These are phyloP conservation scores for Metschnikowia picachoensis DNA, from an alignment of 805 yeast genomes.

Conservation along the genomic window DNA sequence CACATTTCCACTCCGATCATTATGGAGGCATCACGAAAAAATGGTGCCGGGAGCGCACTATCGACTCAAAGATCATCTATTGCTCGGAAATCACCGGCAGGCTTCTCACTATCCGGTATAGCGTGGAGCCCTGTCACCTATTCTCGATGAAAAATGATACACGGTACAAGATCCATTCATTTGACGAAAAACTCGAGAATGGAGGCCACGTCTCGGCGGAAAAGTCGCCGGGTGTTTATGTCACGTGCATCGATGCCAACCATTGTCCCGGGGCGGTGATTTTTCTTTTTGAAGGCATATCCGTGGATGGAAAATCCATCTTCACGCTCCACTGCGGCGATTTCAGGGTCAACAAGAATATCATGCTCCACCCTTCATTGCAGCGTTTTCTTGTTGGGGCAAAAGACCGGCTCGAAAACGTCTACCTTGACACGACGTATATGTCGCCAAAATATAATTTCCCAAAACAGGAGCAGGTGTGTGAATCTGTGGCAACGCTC, in stretches of 20 bases:
- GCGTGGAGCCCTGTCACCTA: constrained; percentile 49
- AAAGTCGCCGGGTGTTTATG: constrained; percentile 39
- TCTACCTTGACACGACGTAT: constrained; percentile 91
- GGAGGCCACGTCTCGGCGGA: constrained; percentile 16
- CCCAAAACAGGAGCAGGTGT: constrained; percentile 71
- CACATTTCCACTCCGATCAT: constrained; percentile 94
- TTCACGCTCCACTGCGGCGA: constrained; percentile 85
- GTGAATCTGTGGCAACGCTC: constrained; percentile 55
- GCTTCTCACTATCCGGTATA: constrained; percentile 51
- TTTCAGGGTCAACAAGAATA: constrained; percentile 63
- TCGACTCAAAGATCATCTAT: constrained; percentile 57
- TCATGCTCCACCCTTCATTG: constrained; percentile 41
- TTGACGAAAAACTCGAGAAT: constrained; percentile 3
- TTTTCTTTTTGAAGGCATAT: constrained; percentile 57
- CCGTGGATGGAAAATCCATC: constrained; percentile 20
- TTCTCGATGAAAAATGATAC: constrained; percentile 37
- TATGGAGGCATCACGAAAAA: constrained; percentile 78
- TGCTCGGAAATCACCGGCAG: constrained; percentile 69
- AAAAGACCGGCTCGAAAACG: constrained; percentile 43
- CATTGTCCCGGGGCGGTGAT: constrained; percentile 97
- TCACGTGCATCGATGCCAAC: constrained; percentile 75
- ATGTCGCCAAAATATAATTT: constrained; percentile 69
- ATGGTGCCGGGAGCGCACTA: constrained; percentile 54
- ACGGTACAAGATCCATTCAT: constrained; percentile 30
- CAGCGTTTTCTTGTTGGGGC: constrained; percentile 17